Evolutionary conservation across 2,329 filamentous ascomycete genomes (phyloP).

Genomic region (Neofusicoccum umdonicola): DNA sequence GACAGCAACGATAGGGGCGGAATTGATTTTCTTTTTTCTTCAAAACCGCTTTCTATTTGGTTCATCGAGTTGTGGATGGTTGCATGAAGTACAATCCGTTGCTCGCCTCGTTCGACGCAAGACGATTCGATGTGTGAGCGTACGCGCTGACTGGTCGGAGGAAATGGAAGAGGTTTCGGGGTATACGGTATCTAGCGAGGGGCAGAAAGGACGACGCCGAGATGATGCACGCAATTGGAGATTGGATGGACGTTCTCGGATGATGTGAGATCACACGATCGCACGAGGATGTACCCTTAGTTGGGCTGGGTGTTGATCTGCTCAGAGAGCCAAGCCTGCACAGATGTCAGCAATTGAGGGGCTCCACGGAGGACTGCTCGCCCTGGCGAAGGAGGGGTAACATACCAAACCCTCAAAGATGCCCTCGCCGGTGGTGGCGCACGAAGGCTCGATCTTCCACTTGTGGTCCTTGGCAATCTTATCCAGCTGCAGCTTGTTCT

Average conservation of each 20-base stretch:
- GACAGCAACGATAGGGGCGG: not conserved
- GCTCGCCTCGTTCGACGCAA: not conserved
- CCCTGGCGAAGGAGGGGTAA: not conserved
- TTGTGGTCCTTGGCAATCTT: constrained; percentile 52
- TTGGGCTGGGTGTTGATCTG: constrained; percentile 18
- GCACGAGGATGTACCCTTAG: not conserved
- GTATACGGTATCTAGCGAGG: constrained; percentile 11
- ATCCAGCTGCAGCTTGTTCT: constrained; percentile 47
- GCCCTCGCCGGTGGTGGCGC: constrained; percentile 52
- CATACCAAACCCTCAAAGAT: constrained; percentile 52
- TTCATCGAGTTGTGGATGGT: not conserved
- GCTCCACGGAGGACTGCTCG: not conserved
- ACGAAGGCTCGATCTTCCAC: constrained; percentile 56
- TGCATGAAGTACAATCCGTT: not conserved
- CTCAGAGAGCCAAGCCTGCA: constrained; percentile 17
- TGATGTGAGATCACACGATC: constrained; percentile 2
- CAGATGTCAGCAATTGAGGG: not conserved
- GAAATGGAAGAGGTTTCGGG: not conserved
- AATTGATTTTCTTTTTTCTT: not conserved
- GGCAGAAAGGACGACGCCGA: constrained; percentile 3
- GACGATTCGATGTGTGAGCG: not conserved
- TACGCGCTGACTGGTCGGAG: not conserved
- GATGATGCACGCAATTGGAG: constrained; percentile 3
- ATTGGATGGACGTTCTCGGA: constrained; percentile 3
- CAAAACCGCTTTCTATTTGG: constrained; percentile 1